A percentile compares a stretch with the other conserved stretches of the same genome.
These are phyloP conservation scores for Chlamydomonas sphaeroides DNA, from an alignment of 139 green algal genomes.

Conservation along the genomic window DNA sequence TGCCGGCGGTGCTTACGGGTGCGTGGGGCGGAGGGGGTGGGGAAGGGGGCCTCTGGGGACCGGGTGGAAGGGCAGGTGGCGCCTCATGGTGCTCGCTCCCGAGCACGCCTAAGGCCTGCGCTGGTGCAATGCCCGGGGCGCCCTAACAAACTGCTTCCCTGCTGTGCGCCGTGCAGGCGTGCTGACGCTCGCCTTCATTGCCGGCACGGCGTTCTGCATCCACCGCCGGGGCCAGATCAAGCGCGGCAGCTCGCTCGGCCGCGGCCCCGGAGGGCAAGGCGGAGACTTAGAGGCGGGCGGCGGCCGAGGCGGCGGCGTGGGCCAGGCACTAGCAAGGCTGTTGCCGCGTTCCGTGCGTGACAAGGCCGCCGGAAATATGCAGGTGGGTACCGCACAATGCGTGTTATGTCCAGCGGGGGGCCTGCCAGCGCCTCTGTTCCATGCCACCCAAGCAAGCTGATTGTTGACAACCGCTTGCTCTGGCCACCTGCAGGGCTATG, in stretches of 20 bases:
- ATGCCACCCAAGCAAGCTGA: too few species aligned
- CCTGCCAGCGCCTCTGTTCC: too few species aligned
- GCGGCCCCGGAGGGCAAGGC: background rate
- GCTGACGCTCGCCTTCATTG: background rate
- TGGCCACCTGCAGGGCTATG: constrained; percentile 19
- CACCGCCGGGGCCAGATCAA: background rate
- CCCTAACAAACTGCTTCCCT: too few species aligned
- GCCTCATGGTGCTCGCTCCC: too few species aligned
- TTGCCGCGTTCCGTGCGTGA: background rate
- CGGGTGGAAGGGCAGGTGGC: too few species aligned
- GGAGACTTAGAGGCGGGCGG: background rate
- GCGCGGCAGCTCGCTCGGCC: background rate
- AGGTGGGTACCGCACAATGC: background rate
- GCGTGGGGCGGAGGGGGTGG: too few species aligned
- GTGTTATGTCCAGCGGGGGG: too few species aligned
- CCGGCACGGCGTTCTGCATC: background rate
- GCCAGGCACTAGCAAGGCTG: background rate
- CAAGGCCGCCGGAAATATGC: background rate
- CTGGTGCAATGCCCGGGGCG: too few species aligned
- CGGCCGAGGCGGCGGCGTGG: background rate
- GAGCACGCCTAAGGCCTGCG: too few species aligned
- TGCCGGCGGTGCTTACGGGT: constrained; percentile 25
- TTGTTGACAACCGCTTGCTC: too few species aligned
- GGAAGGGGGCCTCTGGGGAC: too few species aligned
- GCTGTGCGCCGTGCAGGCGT: too few species aligned